phyloP scores from a whole-genome alignment of 257 asterid species.

The Gentiana dahurica region DNA sequence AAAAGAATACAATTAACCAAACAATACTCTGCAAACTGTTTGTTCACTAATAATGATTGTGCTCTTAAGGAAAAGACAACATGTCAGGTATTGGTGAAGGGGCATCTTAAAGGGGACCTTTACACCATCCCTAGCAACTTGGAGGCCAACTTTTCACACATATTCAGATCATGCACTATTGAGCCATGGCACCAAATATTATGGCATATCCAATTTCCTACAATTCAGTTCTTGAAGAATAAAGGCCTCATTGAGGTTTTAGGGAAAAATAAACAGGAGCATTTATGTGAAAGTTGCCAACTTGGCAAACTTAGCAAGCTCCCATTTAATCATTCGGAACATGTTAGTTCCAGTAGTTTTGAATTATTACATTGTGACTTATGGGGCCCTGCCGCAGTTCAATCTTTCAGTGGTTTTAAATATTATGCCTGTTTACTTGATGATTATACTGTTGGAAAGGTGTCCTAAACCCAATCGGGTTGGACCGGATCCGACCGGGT shows the following conservation, averaged over 20 bases:
- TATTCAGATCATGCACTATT: background rate
- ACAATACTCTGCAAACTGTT: background rate
- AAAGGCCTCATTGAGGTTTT: background rate
- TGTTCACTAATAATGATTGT: background rate
- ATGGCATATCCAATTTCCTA: background rate
- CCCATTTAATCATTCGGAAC: background rate
- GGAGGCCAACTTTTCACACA: background rate
- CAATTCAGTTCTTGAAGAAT: background rate
- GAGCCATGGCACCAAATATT: background rate
- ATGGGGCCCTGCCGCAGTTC: background rate
- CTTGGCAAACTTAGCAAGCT: background rate
- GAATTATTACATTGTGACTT: background rate
- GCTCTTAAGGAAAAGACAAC: background rate
- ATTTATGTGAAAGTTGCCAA: background rate
- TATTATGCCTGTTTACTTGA: background rate
- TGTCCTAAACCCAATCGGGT: no score
- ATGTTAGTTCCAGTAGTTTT: background rate
- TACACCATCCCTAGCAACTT: background rate
- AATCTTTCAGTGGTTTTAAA: background rate
- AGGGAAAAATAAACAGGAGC: background rate
- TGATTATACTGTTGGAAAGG: no score
- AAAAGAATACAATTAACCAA: background rate
- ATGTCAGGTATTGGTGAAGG: background rate
- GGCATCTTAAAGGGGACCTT: background rate
- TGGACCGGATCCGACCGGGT: no score